These are phyloP conservation scores for Coemansia reversa DNA, from an alignment of 192 early-diverging fungal genomes.

Conservation along the genomic window DNA sequence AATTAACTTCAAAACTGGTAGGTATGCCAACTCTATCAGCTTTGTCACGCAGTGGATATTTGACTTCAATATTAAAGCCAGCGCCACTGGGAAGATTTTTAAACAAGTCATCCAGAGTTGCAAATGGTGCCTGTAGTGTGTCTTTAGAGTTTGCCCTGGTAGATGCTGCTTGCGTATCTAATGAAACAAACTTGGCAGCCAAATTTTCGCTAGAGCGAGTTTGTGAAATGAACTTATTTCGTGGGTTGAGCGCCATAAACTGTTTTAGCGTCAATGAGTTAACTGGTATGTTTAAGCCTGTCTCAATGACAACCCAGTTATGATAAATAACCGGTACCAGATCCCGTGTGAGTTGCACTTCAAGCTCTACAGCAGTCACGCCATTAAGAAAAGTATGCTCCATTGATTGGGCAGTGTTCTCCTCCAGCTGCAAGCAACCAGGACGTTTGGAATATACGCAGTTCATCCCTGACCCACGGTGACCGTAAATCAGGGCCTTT, in stretches of 20 bases:
- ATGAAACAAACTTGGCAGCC: background rate
- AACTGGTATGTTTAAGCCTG: constrained; percentile 67
- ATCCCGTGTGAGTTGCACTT: constrained; percentile 92
- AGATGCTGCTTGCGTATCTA: constrained; percentile 3
- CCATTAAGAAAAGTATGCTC: constrained; percentile 76
- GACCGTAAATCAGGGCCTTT: constrained; percentile 68
- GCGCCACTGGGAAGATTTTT: constrained; percentile 68
- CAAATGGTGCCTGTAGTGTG: constrained; percentile 86
- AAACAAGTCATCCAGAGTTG: constrained; percentile 79
- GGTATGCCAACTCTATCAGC: constrained; percentile 72
- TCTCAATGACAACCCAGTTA: constrained; percentile 84
- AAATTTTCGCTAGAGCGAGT: constrained; percentile 34
- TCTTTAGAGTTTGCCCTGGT: constrained; percentile 76
- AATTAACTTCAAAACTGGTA: constrained; percentile 75
- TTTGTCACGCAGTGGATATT: constrained; percentile 92
- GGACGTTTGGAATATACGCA: constrained; percentile 42
- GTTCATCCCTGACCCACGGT: constrained; percentile 89
- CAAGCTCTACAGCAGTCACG: constrained; percentile 89
- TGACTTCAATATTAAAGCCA: constrained; percentile 95
- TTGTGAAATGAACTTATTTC: constrained; percentile 11
- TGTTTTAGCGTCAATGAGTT: constrained; percentile 68
- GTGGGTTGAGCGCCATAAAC: constrained; percentile 61
- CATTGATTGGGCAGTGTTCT: constrained; percentile 90
- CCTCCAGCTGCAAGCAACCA: constrained; percentile 74
- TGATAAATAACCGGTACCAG: constrained; percentile 86